phyloP scores from a whole-genome alignment of 2,329 filamentous ascomycete genomes.

The Metarhizium robertsii region DNA sequence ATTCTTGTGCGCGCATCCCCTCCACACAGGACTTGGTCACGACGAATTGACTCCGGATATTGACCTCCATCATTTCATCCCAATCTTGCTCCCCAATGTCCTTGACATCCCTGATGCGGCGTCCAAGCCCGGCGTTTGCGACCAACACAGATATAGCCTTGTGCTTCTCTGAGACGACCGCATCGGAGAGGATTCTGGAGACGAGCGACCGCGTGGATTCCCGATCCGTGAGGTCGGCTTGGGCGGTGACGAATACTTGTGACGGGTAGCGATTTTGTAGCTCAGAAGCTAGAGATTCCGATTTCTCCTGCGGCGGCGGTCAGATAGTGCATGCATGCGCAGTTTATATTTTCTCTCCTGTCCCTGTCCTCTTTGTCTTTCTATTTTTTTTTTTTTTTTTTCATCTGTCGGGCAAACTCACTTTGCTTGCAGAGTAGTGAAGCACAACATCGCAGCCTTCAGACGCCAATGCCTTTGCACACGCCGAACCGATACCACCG shows the following conservation, averaged over 20 bases:
- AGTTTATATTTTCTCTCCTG: too few species aligned
- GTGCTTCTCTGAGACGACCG: slow-evolving; percentile 1
- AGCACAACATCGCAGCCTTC: slow-evolving; percentile 6
- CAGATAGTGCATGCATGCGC: not conserved
- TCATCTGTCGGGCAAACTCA: not conserved
- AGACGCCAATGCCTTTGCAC: slow-evolving; percentile 3
- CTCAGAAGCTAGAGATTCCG: not conserved
- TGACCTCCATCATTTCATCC: slow-evolving; percentile 9
- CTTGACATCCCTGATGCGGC: slow-evolving; percentile 4
- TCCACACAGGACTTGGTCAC: slow-evolving; percentile 6
- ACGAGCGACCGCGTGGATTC: slow-evolving; percentile 5
- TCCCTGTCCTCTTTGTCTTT: not conserved
- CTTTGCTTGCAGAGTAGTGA: slow-evolving; percentile 6
- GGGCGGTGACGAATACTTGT: slow-evolving; percentile 2
- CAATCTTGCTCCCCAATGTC: slow-evolving; percentile 4
- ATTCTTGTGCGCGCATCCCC: slow-evolving; percentile 5
- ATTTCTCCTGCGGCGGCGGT: slow-evolving; percentile 1
- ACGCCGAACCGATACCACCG: slow-evolving; percentile 7
- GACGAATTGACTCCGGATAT: slow-evolving; percentile 6
- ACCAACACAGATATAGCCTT: slow-evolving; percentile 3
- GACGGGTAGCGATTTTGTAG: slow-evolving; percentile 1
- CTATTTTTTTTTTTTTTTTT: not conserved
- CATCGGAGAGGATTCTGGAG: not conserved
- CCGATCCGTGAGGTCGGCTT: slow-evolving; percentile 5
- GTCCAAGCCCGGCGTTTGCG: slow-evolving; percentile 6